Conservation (phyloP, 2,329 filamentous ascomycete species). For the Colletotrichum musae region DNA sequence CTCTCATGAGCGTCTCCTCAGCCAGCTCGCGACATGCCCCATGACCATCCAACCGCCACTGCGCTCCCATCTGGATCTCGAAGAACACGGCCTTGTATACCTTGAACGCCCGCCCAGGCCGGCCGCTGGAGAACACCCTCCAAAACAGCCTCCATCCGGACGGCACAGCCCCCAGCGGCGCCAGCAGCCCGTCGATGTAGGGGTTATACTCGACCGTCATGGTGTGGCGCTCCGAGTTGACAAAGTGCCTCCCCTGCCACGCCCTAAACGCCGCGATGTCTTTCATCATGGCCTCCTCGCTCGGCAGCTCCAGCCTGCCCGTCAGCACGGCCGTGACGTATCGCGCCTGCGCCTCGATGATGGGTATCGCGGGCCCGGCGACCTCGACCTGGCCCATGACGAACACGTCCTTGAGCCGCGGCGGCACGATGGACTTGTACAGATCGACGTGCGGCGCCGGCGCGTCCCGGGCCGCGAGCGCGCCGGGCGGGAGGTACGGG, state of each 20-base stretch:
- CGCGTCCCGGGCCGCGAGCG: conserved; percentile 42
- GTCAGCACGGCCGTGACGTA: conserved; percentile 50
- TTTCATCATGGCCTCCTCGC: conserved; percentile 45
- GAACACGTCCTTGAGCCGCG: conserved; percentile 50
- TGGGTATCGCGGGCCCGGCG: conserved; percentile 49
- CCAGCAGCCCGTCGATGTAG: conserved; percentile 52
- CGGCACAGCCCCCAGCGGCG: conserved; percentile 51
- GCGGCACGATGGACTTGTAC: conserved; percentile 50
- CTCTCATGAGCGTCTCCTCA: conserved; percentile 49
- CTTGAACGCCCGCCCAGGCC: conserved; percentile 46
- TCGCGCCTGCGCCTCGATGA: conserved; percentile 53
- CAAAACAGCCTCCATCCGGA: conserved; percentile 47
- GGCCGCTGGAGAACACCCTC: conserved; percentile 45
- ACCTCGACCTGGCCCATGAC: conserved; percentile 52
- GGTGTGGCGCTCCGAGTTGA: conserved; percentile 51
- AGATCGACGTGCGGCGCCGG: conserved; percentile 48
- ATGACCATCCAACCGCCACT: conserved; percentile 53
- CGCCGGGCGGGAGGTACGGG: conserved; percentile 49
- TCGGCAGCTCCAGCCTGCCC: conserved; percentile 46
- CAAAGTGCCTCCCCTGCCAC: conserved; percentile 46
- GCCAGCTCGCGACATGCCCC: conserved; percentile 49
- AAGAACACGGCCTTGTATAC: conserved; percentile 53
- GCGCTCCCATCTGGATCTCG: conserved; percentile 51
- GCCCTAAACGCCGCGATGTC: conserved; percentile 47
- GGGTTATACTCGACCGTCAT: conserved; percentile 46